Evolutionary conservation across 169 alveolate genomes (phyloP).

Genomic region (Perkinsus marinus): DNA sequence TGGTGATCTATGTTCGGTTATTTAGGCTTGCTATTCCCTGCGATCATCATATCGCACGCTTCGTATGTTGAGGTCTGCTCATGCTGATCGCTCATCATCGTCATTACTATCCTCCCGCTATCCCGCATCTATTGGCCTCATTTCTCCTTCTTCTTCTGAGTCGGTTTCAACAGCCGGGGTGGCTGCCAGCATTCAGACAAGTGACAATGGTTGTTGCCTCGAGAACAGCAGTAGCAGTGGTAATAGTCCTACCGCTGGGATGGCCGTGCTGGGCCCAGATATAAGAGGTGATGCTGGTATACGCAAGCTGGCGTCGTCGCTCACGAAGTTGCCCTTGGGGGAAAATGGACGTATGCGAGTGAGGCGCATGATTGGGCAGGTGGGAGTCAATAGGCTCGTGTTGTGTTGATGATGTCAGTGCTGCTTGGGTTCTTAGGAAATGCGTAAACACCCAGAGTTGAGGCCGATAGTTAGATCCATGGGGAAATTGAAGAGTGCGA

Average conservation of each 20-base stretch:
- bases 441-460: background rate
- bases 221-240: too few species aligned
- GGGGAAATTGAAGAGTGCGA: background rate
- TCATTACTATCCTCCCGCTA: background rate
- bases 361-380: background rate
- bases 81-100: background rate
- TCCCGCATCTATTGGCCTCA: background rate
- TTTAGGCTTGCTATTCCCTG: background rate
- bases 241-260: background rate
- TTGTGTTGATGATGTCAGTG: background rate
- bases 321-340: background rate
- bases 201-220: too few species aligned
- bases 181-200: background rate
- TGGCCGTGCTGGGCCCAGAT: background rate
- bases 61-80: background rate
- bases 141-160: background rate
- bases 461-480: background rate
- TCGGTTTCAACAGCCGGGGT: background rate
- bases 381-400: background rate
- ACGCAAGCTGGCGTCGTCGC: background rate
- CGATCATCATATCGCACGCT: background rate
- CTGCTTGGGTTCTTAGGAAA: background rate
- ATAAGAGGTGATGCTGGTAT: background rate
- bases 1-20: background rate
- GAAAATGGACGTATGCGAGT: background rate